Evolutionary conservation across 768 basidiomycete genomes (phyloP), one percentile per base, ranked within the genome.

Genomic region (Boletus subcaerulescens): DNA sequence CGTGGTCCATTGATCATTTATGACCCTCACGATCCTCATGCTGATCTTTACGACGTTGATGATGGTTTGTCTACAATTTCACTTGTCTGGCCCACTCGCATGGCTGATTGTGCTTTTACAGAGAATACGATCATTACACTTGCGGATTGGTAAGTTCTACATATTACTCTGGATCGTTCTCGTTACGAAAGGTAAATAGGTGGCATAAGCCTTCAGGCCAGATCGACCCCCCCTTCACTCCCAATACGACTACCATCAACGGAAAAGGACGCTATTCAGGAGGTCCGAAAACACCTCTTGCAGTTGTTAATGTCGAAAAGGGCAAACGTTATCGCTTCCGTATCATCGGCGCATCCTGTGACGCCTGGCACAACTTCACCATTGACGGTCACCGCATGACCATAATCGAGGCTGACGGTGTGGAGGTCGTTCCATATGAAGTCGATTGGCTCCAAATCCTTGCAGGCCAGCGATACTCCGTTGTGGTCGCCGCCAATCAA

Each of bases 341-440:
- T 24, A 43, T 76, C 32, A 59, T 73, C 49, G 76, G 76, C 48
- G 60, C 61, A 40, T 57, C 68, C 31, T 74, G 72, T 33, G 72
- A 67, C 42, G 62, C 64, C 12, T 64, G 57, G 53, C 69, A 66
- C 50, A 71, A 65, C 44, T 69, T 72, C 59, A 65, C 64, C 8
- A 70, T 76, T n/a, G 67, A 71, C 33, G 64, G 63, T 7, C 74
- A 74, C 53, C 58, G 40, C 18, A 65, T 77, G 62, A 73, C 68
- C 4, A 68, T 83, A 48, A 80, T 80, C 48, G 78, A 80, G 55
- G 70, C 64, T 6, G 78, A 79, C 44, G 77, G 75, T 10, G 64
- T 73, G 14, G 71, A 69, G 33, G 63, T 62, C 5, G 45, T 59
- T 11, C 77, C 73, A 3, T 47, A 65, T 3, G 59, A 61, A 11